Conservation (phyloP, 805 yeast genomes). For the Candida peoriensis region DNA sequence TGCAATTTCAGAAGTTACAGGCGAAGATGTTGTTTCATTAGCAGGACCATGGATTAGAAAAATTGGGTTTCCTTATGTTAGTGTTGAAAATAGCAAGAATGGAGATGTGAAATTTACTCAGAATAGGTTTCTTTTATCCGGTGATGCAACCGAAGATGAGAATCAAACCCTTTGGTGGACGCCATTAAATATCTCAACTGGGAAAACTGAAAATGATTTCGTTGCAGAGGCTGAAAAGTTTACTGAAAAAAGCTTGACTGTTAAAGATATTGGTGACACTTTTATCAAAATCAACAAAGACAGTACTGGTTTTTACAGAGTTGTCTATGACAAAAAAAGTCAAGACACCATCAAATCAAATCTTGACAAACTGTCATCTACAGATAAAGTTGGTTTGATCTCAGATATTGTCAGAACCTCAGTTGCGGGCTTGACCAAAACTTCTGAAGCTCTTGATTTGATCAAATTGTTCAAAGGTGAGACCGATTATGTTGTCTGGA, state of each 20-base stretch:
- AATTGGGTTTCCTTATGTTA: conserved; percentile 71
- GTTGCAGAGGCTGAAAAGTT: conserved; percentile 48
- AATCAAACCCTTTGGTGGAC: conserved; percentile 63
- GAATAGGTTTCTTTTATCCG: conserved; percentile 67
- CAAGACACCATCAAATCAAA: conserved; percentile 58
- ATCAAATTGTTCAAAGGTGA: conserved; percentile 55
- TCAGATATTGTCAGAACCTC: conserved; percentile 69
- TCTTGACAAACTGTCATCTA: conserved; percentile 52
- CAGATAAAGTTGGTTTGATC: conserved; percentile 71
- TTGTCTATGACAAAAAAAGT: conserved; percentile 60
- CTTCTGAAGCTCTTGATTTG: conserved; percentile 54
- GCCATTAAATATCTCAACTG: conserved; percentile 39
- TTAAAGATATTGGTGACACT: conserved; percentile 35
- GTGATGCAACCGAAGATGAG: conserved; percentile 69
- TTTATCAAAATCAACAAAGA: conserved; percentile 69
- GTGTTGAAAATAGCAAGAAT: conserved; percentile 47
- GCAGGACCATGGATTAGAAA: conserved; percentile 78
- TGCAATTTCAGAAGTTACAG: conserved; percentile 60
- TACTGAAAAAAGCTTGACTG: conserved; percentile 41
- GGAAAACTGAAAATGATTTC: conserved; percentile 47
- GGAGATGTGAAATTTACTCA: conserved; percentile 55
- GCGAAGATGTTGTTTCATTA: conserved; percentile 61
- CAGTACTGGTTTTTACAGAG: conserved; percentile 71
- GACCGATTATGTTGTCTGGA: conserved; percentile 62
- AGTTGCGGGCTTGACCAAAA: conserved; percentile 59